Evolutionary conservation across 2,329 filamentous ascomycete genomes (phyloP).

Genomic region (Lachnellula cervina): DNA sequence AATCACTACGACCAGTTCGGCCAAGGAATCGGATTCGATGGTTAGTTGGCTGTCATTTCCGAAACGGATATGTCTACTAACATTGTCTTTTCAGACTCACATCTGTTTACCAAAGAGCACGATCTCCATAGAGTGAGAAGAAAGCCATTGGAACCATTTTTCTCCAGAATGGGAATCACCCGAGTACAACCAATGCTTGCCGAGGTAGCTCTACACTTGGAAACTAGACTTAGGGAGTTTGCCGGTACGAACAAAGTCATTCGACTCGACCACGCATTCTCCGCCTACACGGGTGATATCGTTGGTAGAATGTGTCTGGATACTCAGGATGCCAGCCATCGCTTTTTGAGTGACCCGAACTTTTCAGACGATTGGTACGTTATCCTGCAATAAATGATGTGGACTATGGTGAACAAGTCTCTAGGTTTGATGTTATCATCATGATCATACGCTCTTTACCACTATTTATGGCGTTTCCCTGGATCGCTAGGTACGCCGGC

Average conservation of each 20-base stretch:
- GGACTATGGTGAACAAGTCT: neutral
- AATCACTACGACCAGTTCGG: neutral
- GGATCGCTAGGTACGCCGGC: conserved; percentile 4
- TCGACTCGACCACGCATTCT: conserved; percentile 6
- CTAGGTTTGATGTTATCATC: conserved; percentile 12
- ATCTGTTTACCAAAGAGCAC: conserved; percentile 6
- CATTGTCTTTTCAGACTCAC: neutral
- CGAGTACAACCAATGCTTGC: neutral
- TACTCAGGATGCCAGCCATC: no score
- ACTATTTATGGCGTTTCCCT: conserved; percentile 13
- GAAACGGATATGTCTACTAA: neutral
- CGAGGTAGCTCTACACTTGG: neutral
- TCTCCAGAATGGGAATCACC: conserved; percentile 8
- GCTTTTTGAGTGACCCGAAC: conserved; percentile 1
- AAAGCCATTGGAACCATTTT: conserved; percentile 12
- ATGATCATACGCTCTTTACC: conserved; percentile 20
- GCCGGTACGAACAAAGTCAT: conserved; percentile 1
- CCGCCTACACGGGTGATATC: conserved; percentile 4
- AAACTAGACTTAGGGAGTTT: conserved; percentile 1
- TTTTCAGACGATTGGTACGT: neutral
- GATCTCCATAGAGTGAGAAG: conserved; percentile 13
- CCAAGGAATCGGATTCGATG: no score
- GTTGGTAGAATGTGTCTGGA: neutral
- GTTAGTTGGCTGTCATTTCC: no score
- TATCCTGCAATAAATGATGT: no score